A percentile compares a stretch with the other conserved stretches of the same genome.
phyloP scores from a whole-genome alignment of 1,284 basidiomycete species.

The Sanghuangporus sanghuang region DNA sequence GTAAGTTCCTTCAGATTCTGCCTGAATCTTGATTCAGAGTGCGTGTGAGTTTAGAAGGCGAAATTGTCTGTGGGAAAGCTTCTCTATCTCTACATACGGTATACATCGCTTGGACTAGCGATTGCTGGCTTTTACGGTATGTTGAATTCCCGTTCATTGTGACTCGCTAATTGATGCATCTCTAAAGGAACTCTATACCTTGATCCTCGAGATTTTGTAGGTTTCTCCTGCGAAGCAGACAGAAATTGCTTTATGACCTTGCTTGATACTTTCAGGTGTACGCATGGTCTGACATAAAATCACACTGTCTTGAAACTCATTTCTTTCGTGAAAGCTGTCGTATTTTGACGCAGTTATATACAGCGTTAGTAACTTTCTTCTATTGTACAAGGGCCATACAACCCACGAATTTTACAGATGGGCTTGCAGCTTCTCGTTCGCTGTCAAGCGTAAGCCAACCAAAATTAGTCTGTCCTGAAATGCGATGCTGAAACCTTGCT shows the following conservation, averaged over 20 bases:
- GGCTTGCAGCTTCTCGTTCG: neutral
- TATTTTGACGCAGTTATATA: neutral
- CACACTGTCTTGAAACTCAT: neutral
- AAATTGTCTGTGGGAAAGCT: neutral
- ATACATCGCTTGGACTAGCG: neutral
- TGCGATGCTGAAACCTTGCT: neutral
- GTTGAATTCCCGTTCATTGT: neutral
- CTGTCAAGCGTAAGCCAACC: neutral
- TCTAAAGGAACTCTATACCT: neutral
- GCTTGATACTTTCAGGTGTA: neutral
- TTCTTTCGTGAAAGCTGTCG: neutral
- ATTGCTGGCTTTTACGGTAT: neutral
- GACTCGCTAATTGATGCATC: neutral
- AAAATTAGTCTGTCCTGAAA: neutral
- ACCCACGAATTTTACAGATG: neutral
- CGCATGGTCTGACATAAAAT: neutral
- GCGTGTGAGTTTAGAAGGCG: neutral
- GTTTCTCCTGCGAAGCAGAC: neutral
- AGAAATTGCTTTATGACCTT: neutral
- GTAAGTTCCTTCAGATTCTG: neutral
- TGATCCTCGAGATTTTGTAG: neutral
- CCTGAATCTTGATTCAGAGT: neutral
- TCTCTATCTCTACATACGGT: neutral
- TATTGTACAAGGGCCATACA: neutral
- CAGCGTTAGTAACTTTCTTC: neutral